A percentile compares a stretch with the other conserved stretches of the same genome.
These are phyloP conservation scores for Verbena officinalis DNA, from an alignment of 257 asterid genomes.

Conservation along the genomic window DNA sequence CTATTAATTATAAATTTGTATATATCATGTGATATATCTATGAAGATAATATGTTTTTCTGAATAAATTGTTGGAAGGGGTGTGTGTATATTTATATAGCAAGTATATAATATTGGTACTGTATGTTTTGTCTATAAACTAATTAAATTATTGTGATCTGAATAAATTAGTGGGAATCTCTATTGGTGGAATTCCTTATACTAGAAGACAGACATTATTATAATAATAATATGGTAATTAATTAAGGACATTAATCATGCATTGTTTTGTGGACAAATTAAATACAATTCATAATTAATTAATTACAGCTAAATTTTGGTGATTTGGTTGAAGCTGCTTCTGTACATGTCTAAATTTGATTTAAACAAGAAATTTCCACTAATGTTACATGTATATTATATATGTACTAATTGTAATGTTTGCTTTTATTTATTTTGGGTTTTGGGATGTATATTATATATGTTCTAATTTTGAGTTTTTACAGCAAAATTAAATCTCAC, in stretches of 20 bases:
- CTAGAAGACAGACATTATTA: conserved; percentile 45
- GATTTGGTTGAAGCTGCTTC: no score
- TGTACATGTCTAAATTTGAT: no score
- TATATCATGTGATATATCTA: background rate
- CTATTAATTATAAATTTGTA: no score
- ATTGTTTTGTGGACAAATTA: conserved; percentile 33
- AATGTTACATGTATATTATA: no score
- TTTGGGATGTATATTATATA: no score
- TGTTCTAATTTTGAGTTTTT: no score
- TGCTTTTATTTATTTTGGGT: no score
- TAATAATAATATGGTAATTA: background rate
- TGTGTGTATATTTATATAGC: conserved; percentile 39
- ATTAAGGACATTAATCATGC: background rate
- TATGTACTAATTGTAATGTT: no score
- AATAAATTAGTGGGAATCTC: conserved; percentile 51
- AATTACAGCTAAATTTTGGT: background rate
- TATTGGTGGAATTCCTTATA: conserved; percentile 48
- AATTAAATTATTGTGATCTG: background rate
- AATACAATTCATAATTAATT: conserved; percentile 13
- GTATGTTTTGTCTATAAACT: background rate
- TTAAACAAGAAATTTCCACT: no score
- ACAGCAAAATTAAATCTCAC: no score
- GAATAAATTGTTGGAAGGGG: conserved; percentile 11
- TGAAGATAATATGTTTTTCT: conserved; percentile 6
- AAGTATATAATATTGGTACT: background rate